Conservation (phyloP, 306 rosid genomes). For the Cicer judaicum region DNA sequence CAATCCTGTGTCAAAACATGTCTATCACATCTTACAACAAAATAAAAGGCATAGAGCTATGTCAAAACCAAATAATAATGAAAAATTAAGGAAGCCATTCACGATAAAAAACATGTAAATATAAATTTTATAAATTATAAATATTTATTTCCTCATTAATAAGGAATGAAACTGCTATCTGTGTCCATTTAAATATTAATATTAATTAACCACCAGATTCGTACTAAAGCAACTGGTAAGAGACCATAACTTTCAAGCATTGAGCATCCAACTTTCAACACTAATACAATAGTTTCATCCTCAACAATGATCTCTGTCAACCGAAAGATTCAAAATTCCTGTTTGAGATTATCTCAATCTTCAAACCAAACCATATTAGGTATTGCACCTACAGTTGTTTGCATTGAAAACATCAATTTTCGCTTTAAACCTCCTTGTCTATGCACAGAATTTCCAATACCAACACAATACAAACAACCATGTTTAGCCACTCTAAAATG, state of each 20-base stretch:
- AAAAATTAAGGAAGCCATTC: background rate
- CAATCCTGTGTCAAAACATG: background rate
- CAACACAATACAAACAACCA: background rate
- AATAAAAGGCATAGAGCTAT: conserved; percentile 8
- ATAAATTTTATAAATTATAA: background rate
- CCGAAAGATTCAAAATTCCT: background rate
- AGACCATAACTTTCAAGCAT: conserved; percentile 23
- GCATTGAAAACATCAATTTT: conserved; percentile 2
- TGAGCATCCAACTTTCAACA: conserved; percentile 12
- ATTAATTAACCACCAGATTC: background rate
- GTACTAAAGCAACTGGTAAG: background rate
- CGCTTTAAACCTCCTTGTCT: background rate
- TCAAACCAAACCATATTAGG: conserved; percentile 8
- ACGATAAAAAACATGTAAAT: background rate
- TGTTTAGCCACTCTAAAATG: background rate
- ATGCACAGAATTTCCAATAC: background rate
- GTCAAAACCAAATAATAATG: background rate
- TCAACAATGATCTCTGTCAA: background rate
- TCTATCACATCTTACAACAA: background rate
- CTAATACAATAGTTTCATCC: background rate
- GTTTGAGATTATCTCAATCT: background rate
- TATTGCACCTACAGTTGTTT: background rate
- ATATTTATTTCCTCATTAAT: background rate
- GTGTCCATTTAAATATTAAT: background rate
- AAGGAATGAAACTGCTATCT: background rate